These are phyloP conservation scores for Pleoardoris graminearum DNA, from an alignment of 2,329 filamentous ascomycete species.

Conservation along the genomic window DNA sequence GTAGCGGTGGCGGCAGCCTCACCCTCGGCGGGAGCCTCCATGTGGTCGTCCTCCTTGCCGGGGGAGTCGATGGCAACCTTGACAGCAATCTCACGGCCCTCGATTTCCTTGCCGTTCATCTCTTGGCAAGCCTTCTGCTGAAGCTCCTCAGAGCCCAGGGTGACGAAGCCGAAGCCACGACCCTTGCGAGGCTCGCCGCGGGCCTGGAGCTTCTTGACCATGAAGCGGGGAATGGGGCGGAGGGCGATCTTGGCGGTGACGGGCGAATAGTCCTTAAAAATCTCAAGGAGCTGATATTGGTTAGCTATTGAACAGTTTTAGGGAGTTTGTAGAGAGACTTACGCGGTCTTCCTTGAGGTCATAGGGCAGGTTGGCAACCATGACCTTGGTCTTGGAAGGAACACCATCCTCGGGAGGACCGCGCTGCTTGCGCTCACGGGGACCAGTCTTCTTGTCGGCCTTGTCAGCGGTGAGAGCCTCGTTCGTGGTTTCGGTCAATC, in stretches of 20 bases:
- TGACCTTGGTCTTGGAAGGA: constrained; percentile 98
- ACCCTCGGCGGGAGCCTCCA: constrained; percentile 51
- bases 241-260: constrained; percentile 97
- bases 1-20: constrained; percentile 40
- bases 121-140: constrained; percentile 96
- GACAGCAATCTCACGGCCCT: constrained; percentile 98
- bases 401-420: constrained; percentile 96
- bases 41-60: constrained; percentile 90
- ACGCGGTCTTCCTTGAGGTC: constrained; percentile 98
- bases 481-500: constrained; percentile 57
- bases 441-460: constrained; percentile 52
- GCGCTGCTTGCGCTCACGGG: constrained; percentile 73
- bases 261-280: constrained; percentile 90
- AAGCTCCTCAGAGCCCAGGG: constrained; percentile 88
- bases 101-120: constrained; percentile 99
- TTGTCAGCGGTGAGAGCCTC: constrained; percentile 59
- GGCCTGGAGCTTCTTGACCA: constrained; percentile 99
- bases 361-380: constrained; percentile 99
- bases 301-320: background rate
- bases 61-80: constrained; percentile 99
- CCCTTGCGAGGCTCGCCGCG: constrained; percentile 98
- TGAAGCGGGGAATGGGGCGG: constrained; percentile 97
- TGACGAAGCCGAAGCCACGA: constrained; percentile 98
- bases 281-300: constrained; percentile 80
- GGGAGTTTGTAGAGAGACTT: constrained; percentile 35